Evolutionary conservation across 2,329 filamentous ascomycete genomes (phyloP), one percentile per base, ranked within the genome.

Genomic region (Colletotrichum sp.): DNA sequence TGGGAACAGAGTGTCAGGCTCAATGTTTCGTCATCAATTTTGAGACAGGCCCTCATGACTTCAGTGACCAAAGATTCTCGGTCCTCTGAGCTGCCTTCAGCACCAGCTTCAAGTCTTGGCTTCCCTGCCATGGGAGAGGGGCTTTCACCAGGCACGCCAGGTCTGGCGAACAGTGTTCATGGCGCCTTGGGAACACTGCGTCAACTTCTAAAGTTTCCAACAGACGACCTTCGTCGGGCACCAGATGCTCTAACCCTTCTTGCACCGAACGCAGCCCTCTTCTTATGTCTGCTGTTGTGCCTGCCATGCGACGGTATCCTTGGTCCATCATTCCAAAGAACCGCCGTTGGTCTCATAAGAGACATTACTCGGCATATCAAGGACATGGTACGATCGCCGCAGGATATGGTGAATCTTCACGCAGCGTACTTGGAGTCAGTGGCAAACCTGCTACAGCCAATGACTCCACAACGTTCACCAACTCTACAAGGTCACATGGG

Each of bases 201-300:
- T 8, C 21, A 75, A 48, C 60, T 78, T 4, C 65, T 76, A 3
- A 63, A 61, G 28, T 77, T 78, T 9, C 72, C 76, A 10, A 28
- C 15, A 57, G 24, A 77, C 21, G 76, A 79, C 36, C 38, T 78
- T 16, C 64, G 76, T 43, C 71, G 72, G 13, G 32, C 60, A 16
- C 60, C 32, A 64, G 60, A 64, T 64, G 21, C 60, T 16, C 2
- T 64, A 1, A 36, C 24, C 8, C 60, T 64, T 28, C 30, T 64
- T 64, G 60, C 21, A 16, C 60, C 30, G 8, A 64, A 64, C 5
- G 30, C 60, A 15, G 60, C 60, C 1, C 32, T 64, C 13, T 64
- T 64, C 1, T 58, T 58, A 28, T 58, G 55, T 18, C 12, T 58
- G 26, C 55, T 58, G 24, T 58, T 58, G 24, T 58, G 24, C 55